Base-by-base conservation (phyloP, 139 green algal species). In the Chlorella vulgaris region DNA sequence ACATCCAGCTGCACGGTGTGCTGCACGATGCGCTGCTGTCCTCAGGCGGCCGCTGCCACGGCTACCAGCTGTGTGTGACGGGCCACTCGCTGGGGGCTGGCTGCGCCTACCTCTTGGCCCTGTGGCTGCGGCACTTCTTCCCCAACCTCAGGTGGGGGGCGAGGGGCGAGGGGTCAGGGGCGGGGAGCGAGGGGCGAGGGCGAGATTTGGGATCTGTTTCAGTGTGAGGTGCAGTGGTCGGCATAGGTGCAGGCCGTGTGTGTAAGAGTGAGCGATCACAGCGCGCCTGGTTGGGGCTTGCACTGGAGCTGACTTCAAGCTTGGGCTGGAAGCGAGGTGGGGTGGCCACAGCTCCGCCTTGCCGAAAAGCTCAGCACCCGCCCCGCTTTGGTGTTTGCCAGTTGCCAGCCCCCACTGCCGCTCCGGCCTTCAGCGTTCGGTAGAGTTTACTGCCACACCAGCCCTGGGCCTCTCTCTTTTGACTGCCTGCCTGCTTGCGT, bases 71-170 rank as follows among this genome's bases (percentile, higher is more conserved):
- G 13, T 82, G 93, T n/a, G 74, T 96, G 33, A 89, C 86, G 26
- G 92, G 92, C 7, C 92, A 96, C 89, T 89, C 77, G 50, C 85
- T 96, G 66, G 92, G 92, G 1, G 92, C 89, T 15, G 92, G 90
- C 21, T 91, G 87, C 26, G 89, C 91, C 26, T 88, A 89, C 69
- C 87, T 95, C 60, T 60, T 94, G 31, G 86, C 81, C n/a, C 76
- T 96, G 31, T 87, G 88, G 77, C 76, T 94, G 40, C 71, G 84
- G 10, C 80, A 85, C 3, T 82, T 65, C 55, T 89, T 90, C 63
- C 86, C 86, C 1, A 28, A 74, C n/a, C 68, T 89, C 19, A 73
- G 80, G 53, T 82, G 80, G 40, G 83, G 1, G 28, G 26, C 36
- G 19, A 21, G 26, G 50, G n/a, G n/a, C n/a, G n/a, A n/a, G n/a